phyloP scores from a whole-genome alignment of 2,329 filamentous ascomycete genomes.

The Trichoderma hamatum region DNA sequence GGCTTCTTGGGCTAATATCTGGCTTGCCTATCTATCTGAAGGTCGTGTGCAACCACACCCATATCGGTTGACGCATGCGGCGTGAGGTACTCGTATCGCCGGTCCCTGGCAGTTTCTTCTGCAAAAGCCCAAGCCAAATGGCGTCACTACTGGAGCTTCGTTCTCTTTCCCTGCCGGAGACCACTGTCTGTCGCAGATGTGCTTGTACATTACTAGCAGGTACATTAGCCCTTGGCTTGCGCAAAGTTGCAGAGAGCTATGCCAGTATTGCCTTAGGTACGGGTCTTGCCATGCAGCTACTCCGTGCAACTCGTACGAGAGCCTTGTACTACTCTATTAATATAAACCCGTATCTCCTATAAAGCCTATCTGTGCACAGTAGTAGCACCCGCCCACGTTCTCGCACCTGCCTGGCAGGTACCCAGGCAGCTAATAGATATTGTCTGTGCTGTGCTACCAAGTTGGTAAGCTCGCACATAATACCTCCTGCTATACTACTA shows the following conservation, averaged over 20 bases:
- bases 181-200: neutral
- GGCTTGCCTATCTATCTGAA: neutral
- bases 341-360: neutral
- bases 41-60: slow-evolving; percentile 4
- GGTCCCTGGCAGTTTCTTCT: neutral
- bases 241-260: neutral
- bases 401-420: neutral
- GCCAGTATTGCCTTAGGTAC: neutral
- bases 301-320: slow-evolving; percentile 2
- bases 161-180: neutral
- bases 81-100: slow-evolving; percentile 10
- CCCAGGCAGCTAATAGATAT: neutral
- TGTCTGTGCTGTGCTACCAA: neutral
- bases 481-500: neutral
- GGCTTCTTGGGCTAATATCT: neutral
- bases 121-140: neutral
- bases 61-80: slow-evolving; percentile 22
- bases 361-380: neutral
- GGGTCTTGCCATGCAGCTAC: neutral
- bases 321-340: slow-evolving; percentile 5
- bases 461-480: neutral
- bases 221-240: neutral
- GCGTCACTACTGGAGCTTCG: slow-evolving; percentile 5
- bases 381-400: neutral
- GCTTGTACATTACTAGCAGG: neutral